These are phyloP conservation scores for Fagopyrum homotropicum DNA, from an alignment of 148 eudicot genomes.

Conservation along the genomic window DNA sequence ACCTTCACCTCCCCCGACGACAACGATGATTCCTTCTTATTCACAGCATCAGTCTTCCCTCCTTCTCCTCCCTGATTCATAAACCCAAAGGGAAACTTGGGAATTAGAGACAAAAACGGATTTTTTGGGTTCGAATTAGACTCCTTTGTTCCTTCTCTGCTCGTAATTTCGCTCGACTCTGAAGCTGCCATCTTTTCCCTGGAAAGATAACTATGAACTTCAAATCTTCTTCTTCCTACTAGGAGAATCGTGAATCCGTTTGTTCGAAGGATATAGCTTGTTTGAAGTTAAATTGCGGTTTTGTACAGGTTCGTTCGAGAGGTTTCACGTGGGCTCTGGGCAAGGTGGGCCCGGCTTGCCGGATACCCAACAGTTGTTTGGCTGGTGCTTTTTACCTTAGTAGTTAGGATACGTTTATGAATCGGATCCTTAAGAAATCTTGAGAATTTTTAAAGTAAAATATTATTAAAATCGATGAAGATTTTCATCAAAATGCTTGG, in stretches of 20 bases:
- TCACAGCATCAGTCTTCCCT: slow-evolving; percentile 7
- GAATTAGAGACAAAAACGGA: slow-evolving; percentile 24
- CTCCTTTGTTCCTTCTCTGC: slow-evolving; percentile 1
- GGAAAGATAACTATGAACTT: not conserved
- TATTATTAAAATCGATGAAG: too few relatives aligned
- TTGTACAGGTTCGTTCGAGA: slow-evolving; percentile 2
- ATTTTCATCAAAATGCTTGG: too few relatives aligned
- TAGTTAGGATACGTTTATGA: too few relatives aligned
- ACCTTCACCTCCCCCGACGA: slow-evolving; percentile 5
- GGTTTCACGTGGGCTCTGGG: not conserved
- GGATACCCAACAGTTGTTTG: not conserved
- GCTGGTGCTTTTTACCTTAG: too few relatives aligned
- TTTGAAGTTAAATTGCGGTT: not conserved
- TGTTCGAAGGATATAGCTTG: not conserved
- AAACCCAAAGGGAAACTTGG: slow-evolving; percentile 16
- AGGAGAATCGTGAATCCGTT: not conserved
- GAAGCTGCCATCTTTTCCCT: not conserved
- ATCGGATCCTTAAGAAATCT: too few relatives aligned
- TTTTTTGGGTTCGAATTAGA: not conserved
- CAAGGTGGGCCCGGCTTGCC: not conserved
- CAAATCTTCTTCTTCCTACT: not conserved
- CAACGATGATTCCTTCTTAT: slow-evolving; percentile 6
- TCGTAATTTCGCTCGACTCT: slow-evolving; percentile 5
- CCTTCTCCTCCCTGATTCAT: slow-evolving; percentile 1
- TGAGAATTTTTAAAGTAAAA: too few relatives aligned